These are phyloP conservation scores for Pontederia paniculata DNA, from an alignment of 176 grass and related monocot species.

Conservation along the genomic window DNA sequence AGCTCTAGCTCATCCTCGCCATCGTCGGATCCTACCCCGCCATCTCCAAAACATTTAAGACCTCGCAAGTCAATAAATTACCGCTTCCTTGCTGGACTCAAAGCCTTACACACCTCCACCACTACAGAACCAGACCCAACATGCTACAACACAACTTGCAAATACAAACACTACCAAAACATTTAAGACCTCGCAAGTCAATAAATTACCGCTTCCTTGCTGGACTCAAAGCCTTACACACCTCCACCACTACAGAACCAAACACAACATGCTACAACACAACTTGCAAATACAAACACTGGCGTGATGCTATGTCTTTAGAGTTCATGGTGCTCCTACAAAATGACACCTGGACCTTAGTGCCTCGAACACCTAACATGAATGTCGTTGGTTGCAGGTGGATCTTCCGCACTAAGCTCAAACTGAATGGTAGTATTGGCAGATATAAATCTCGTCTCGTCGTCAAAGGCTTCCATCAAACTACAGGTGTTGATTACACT, in stretches of 20 bases:
- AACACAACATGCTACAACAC: neutral
- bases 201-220: too few relatives aligned
- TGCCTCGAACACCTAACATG: neutral
- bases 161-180: neutral
- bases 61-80: too few relatives aligned
- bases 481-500: neutral
- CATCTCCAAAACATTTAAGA: too few relatives aligned
- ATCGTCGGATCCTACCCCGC: too few relatives aligned
- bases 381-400: slow-evolving; percentile 4
- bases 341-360: neutral
- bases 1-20: too few relatives aligned
- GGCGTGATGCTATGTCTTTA: neutral
- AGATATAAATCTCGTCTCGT: neutral
- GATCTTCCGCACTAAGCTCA: neutral
- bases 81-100: too few relatives aligned
- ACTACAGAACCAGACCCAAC: neutral
- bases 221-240: too few relatives aligned
- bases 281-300: neutral
- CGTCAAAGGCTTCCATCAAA: neutral
- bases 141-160: neutral
- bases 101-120: too few relatives aligned
- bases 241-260: neutral
- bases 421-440: neutral
- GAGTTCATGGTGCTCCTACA: neutral
- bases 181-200: too few relatives aligned